A percentile compares a stretch with the other conserved stretches of the same genome.
Conservation (phyloP, 305 asterid species). For the Fraxinus paxiana region DNA sequence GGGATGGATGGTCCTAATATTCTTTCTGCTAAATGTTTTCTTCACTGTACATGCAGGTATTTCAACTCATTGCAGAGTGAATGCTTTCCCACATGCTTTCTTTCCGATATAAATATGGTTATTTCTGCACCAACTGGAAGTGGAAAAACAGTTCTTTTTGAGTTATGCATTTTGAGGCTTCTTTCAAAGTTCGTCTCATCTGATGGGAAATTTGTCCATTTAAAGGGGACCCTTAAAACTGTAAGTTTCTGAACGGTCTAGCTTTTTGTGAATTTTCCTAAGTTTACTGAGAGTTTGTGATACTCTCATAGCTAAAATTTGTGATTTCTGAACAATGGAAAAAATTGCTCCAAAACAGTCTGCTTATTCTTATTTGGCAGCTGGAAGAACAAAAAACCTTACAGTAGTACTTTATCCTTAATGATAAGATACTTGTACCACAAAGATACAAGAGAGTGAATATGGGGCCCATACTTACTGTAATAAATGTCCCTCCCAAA, state of each 20-base stretch:
- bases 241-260: slow-evolving; percentile 40
- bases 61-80: slow-evolving; percentile 95
- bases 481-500: not conserved
- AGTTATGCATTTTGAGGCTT: slow-evolving; percentile 91
- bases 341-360: not conserved
- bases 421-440: slow-evolving; percentile 11
- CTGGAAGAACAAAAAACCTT: slow-evolving; percentile 8
- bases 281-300: slow-evolving; percentile 10
- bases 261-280: slow-evolving; percentile 23
- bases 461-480: slow-evolving; percentile 11
- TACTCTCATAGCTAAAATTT: slow-evolving; percentile 13
- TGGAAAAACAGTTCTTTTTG: slow-evolving; percentile 93
- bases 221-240: slow-evolving; percentile 77
- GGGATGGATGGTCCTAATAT: slow-evolving; percentile 16
- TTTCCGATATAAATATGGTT: slow-evolving; percentile 87
- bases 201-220: slow-evolving; percentile 58
- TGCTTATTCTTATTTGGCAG: slow-evolving; percentile 17
- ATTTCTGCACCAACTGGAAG: slow-evolving; percentile 99
- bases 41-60: slow-evolving; percentile 46
- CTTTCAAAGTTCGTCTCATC: slow-evolving; percentile 68
- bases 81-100: slow-evolving; percentile 80
- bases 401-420: slow-evolving; percentile 3
- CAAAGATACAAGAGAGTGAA: slow-evolving; percentile 7
- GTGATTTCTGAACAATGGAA: not conserved
- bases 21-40: slow-evolving; percentile 13